These are phyloP conservation scores for Cyclotella cryptica DNA, from an alignment of 108 stramenopile species.

Conservation along the genomic window DNA sequence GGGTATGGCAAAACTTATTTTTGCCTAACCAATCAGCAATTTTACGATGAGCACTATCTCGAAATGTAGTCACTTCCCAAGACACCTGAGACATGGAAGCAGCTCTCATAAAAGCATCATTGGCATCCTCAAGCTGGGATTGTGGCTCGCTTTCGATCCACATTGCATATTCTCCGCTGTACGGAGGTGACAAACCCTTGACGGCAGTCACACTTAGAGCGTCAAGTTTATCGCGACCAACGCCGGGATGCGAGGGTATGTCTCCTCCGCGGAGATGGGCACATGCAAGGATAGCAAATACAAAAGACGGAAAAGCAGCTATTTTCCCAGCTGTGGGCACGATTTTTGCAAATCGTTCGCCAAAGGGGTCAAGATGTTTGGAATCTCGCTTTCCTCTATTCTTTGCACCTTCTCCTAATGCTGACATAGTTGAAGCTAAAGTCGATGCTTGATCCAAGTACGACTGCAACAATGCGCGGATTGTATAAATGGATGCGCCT, in stretches of 20 bases:
- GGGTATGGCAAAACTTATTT: slow-evolving; percentile 36
- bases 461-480: slow-evolving; percentile 47
- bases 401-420: slow-evolving; percentile 8
- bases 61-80: slow-evolving; percentile 31
- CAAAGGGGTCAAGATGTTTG: slow-evolving; percentile 35
- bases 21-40: slow-evolving; percentile 31
- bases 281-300: slow-evolving; percentile 35
- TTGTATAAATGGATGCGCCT: slow-evolving; percentile 31
- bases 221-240: slow-evolving; percentile 25
- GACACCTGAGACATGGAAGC: slow-evolving; percentile 30
- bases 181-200: slow-evolving; percentile 32
- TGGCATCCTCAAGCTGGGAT: slow-evolving; percentile 1
- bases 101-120: slow-evolving; percentile 30
- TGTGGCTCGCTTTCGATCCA: slow-evolving; percentile 18
- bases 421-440: slow-evolving; percentile 32
- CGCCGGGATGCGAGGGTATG: slow-evolving; percentile 34
- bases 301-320: slow-evolving; percentile 38
- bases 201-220: slow-evolving; percentile 10
- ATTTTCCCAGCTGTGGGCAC: slow-evolving; percentile 43
- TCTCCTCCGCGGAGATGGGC: slow-evolving; percentile 52
- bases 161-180: slow-evolving; percentile 28
- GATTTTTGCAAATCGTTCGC: slow-evolving; percentile 32
- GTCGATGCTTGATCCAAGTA: slow-evolving; percentile 43
- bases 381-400: not conserved
- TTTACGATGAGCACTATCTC: slow-evolving; percentile 34